A percentile compares a stretch with the other conserved stretches of the same genome.
phyloP scores from a whole-genome alignment of 148 eudicot species.

The Heliosperma pusillum region DNA sequence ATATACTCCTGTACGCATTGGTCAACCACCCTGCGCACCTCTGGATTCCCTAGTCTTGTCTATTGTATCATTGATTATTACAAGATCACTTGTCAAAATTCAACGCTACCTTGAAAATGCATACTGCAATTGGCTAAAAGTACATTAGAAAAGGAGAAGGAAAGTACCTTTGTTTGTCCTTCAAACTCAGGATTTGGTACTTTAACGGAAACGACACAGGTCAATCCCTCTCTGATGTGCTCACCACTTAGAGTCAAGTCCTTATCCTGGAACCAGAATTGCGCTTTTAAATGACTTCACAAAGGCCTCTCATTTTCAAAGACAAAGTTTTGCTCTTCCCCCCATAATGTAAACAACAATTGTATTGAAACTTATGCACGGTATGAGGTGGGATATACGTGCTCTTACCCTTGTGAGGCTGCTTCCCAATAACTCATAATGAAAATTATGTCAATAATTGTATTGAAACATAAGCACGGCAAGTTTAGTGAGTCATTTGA shows the following conservation, averaged over 20 bases:
- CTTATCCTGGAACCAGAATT: conserved; percentile 57
- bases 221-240: conserved; percentile 89
- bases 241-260: conserved; percentile 87
- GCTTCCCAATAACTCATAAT: not conserved
- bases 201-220: conserved; percentile 88
- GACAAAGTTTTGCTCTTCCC: not conserved
- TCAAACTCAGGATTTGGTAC: conserved; percentile 96
- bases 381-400: not conserved
- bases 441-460: not conserved
- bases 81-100: conserved; percentile 2
- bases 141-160: not conserved
- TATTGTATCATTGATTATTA: conserved; percentile 28
- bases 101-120: not conserved
- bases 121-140: conserved; percentile 1
- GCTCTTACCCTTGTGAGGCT: not conserved
- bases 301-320: not conserved
- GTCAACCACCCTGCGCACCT: conserved; percentile 88
- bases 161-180: conserved; percentile 91
- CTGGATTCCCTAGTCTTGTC: conserved; percentile 97
- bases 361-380: no score
- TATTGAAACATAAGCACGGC: not conserved
- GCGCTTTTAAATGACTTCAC: not conserved
- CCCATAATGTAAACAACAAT: no score
- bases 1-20: conserved; percentile 88
- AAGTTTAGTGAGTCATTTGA: not conserved